Conservation (phyloP, 2,329 filamentous ascomycete genomes). For the Phyllosticta ampelicida region DNA sequence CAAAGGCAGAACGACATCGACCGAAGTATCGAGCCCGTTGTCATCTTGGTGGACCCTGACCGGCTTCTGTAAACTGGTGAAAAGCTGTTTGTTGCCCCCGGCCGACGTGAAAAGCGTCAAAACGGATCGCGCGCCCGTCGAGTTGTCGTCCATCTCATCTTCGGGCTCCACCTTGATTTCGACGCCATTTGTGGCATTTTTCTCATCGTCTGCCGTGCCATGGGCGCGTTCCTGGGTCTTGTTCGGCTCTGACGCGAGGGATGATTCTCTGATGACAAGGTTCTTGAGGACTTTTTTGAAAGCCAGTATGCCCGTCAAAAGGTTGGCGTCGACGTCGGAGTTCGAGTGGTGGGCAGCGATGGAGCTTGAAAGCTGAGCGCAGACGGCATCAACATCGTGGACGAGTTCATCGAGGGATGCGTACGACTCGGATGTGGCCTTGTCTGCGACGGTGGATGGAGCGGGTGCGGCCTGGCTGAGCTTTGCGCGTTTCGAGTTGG, state of each 20-base stretch:
- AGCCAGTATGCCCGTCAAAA: conserved; percentile 23
- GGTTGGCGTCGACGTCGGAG: conserved; percentile 21
- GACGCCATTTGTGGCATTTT: conserved; percentile 4
- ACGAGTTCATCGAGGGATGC: conserved; percentile 31
- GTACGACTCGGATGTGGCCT: conserved; percentile 30
- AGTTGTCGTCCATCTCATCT: conserved; percentile 12
- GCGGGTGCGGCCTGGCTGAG: conserved; percentile 20
- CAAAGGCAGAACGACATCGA: conserved; percentile 39
- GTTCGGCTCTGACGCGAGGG: conserved; percentile 11
- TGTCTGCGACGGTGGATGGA: conserved; percentile 26
- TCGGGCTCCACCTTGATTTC: conserved; percentile 4
- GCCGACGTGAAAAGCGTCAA: conserved; percentile 70
- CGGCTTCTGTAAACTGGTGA: conserved; percentile 66
- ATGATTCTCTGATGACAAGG: conserved; percentile 22
- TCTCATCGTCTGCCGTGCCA: neutral
- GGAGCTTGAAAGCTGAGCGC: conserved; percentile 27
- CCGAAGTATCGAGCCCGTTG: conserved; percentile 28
- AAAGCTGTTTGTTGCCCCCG: conserved; percentile 55
- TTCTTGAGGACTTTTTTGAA: conserved; percentile 23
- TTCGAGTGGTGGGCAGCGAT: conserved; percentile 19
- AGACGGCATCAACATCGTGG: conserved; percentile 32
- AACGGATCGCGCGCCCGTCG: conserved; percentile 43
- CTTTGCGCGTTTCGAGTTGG: conserved; percentile 36
- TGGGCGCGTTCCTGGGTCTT: neutral
- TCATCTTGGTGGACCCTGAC: conserved; percentile 26